These are phyloP conservation scores for Huntiella moniliformis DNA, from an alignment of 2,329 filamentous ascomycete genomes.

Conservation along the genomic window DNA sequence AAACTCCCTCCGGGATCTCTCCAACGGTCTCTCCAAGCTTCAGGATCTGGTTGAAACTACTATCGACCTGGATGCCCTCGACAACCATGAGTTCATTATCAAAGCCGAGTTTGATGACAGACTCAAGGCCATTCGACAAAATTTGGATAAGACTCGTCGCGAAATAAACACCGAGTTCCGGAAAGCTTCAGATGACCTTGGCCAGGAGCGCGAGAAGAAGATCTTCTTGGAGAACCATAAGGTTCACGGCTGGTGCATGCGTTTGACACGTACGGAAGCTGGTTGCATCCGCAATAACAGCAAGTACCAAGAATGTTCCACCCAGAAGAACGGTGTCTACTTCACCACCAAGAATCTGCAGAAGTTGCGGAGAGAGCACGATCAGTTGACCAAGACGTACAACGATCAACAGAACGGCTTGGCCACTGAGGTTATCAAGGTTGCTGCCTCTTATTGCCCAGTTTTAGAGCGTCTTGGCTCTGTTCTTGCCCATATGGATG, in stretches of 20 bases:
- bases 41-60: conserved; percentile 99
- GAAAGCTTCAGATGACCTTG: conserved; percentile 59
- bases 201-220: conserved; percentile 93
- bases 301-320: conserved; percentile 83
- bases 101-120: conserved; percentile 94
- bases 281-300: conserved; percentile 84
- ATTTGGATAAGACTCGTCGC: conserved; percentile 64
- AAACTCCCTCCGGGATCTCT: conserved; percentile 56
- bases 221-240: conserved; percentile 93
- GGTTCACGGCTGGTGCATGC: conserved; percentile 91
- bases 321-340: conserved; percentile 97
- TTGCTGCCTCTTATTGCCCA: conserved; percentile 86
- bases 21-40: conserved; percentile 63
- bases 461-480: conserved; percentile 78
- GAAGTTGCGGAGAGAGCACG: conserved; percentile 69
- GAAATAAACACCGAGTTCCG: conserved; percentile 73
- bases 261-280: conserved; percentile 77
- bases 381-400: conserved; percentile 86
- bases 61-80: conserved; percentile 82
- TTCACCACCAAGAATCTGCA: conserved; percentile 79
- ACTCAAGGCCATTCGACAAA: conserved; percentile 72
- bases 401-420: conserved; percentile 84
- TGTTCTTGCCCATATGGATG: conserved; percentile 81
- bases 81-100: conserved; percentile 97
- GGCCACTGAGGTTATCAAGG: conserved; percentile 78